A percentile compares a stretch with the other conserved stretches of the same genome.
phyloP scores from a whole-genome alignment of 192 early-diverging fungal species.

The Podila minutissima region DNA sequence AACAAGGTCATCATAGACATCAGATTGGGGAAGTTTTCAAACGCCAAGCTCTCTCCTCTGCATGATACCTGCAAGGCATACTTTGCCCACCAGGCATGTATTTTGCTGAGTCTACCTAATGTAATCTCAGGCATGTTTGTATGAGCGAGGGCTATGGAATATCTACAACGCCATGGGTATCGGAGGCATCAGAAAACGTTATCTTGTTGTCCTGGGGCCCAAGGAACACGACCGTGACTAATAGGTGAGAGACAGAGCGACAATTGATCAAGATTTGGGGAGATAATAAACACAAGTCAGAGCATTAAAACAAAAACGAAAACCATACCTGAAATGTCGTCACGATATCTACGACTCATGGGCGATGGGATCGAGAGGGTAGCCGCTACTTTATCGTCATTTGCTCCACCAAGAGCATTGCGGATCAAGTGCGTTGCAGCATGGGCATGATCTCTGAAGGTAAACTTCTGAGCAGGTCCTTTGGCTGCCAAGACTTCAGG shows the following conservation, averaged over 20 bases:
- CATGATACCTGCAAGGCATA: too few relatives aligned
- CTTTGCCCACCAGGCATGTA: too few relatives aligned
- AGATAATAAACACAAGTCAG: too few relatives aligned
- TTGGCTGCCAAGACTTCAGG: constrained; percentile 18
- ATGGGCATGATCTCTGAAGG: constrained; percentile 63
- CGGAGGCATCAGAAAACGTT: constrained; percentile 13
- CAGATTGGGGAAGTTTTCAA: too few relatives aligned
- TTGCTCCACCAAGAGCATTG: constrained; percentile 68
- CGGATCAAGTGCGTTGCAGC: constrained; percentile 79
- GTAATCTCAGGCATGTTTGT: neutral
- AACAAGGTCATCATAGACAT: too few relatives aligned
- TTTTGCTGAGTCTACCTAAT: too few relatives aligned
- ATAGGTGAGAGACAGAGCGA: neutral
- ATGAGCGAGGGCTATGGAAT: neutral
- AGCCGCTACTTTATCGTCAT: constrained; percentile 67
- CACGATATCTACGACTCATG: constrained; percentile 73
- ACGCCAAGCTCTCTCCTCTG: too few relatives aligned
- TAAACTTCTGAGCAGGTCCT: constrained; percentile 30
- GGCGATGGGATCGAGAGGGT: constrained; percentile 73
- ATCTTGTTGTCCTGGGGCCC: constrained; percentile 19
- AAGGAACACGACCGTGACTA: constrained; percentile 41
- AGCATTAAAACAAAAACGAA: neutral
- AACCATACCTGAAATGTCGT: constrained; percentile 77
- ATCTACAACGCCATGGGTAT: neutral
- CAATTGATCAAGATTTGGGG: neutral